Conservation (phyloP, 495 filamentous ascomycete genomes). For the Penicillium daleae region DNA sequence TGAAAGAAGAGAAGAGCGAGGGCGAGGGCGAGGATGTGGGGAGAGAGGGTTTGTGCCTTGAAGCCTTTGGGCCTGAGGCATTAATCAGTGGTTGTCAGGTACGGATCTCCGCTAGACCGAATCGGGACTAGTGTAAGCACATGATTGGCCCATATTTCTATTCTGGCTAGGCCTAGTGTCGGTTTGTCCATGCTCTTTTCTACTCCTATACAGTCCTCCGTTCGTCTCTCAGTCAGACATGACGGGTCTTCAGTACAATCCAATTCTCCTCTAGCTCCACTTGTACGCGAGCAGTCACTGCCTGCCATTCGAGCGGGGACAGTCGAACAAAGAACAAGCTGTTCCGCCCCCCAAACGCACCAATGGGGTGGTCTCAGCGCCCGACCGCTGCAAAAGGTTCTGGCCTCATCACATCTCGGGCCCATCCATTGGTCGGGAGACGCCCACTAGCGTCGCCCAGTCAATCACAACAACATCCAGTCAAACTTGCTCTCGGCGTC, state of each 20-base stretch:
- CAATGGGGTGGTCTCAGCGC: slow-evolving; percentile 2
- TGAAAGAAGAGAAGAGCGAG: slow-evolving; percentile 27
- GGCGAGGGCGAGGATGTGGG: slow-evolving; percentile 33
- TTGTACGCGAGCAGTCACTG: slow-evolving; percentile 1
- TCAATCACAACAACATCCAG: neutral
- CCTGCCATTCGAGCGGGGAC: neutral
- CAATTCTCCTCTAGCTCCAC: neutral
- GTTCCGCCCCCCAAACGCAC: neutral
- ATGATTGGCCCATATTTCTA: neutral
- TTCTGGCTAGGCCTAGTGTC: neutral
- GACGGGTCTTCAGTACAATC: slow-evolving; percentile 3
- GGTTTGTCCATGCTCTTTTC: neutral
- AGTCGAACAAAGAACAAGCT: neutral
- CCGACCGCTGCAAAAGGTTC: slow-evolving; percentile 9
- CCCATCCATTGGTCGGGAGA: slow-evolving; percentile 25
- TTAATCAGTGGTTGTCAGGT: neutral
- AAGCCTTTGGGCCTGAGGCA: slow-evolving; percentile 14
- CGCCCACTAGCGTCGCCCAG: slow-evolving; percentile 17
- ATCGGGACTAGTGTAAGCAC: slow-evolving; percentile 15
- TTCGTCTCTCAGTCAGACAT: neutral
- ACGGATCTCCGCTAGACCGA: slow-evolving; percentile 3
- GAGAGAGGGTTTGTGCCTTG: slow-evolving; percentile 26
- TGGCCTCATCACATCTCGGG: slow-evolving; percentile 29
- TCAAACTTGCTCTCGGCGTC: slow-evolving; percentile 17
- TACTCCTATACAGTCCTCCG: neutral